A percentile compares a stretch with the other conserved stretches of the same genome.
Evolutionary conservation across 352 stramenopile species (phyloP).

Genomic region (Globisporangium nagaii): DNA sequence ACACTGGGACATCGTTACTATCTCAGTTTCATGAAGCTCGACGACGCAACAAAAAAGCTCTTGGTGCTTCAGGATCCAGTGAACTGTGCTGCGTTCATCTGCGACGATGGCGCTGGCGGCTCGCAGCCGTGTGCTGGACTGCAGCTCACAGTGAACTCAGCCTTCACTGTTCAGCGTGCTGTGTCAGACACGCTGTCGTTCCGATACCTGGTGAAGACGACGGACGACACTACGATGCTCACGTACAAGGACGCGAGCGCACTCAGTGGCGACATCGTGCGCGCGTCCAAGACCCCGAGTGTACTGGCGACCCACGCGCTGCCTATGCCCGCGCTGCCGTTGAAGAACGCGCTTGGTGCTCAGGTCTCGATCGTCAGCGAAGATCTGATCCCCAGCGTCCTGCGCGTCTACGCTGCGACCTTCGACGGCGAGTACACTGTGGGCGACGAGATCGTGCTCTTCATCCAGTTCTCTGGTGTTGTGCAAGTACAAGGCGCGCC

Average conservation of each 20-base stretch:
- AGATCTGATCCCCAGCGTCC: conserved; percentile 27
- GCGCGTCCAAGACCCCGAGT: conserved; percentile 28
- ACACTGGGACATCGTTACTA: conserved; percentile 36
- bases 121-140: conserved; percentile 24
- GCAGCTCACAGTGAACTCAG: conserved; percentile 35
- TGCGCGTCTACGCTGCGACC: conserved; percentile 34
- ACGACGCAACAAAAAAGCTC: conserved; percentile 32
- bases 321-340: conserved; percentile 10
- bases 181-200: conserved; percentile 42
- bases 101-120: conserved; percentile 27
- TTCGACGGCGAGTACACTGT: conserved; percentile 46
- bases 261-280: conserved; percentile 35
- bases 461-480: conserved; percentile 38
- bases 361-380: conserved; percentile 29
- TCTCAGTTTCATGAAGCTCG: conserved; percentile 32
- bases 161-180: conserved; percentile 30
- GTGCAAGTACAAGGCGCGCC: conserved; percentile 50
- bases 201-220: conserved; percentile 43
- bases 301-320: conserved; percentile 26
- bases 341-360: conserved; percentile 2
- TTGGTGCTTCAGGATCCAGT: conserved; percentile 12
- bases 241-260: conserved; percentile 23
- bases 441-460: conserved; percentile 56
- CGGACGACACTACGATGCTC: conserved; percentile 21
- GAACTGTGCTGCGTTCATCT: conserved; percentile 43